phyloP scores from a whole-genome alignment of 306 rosid species.

The Fragaria ananassa region DNA sequence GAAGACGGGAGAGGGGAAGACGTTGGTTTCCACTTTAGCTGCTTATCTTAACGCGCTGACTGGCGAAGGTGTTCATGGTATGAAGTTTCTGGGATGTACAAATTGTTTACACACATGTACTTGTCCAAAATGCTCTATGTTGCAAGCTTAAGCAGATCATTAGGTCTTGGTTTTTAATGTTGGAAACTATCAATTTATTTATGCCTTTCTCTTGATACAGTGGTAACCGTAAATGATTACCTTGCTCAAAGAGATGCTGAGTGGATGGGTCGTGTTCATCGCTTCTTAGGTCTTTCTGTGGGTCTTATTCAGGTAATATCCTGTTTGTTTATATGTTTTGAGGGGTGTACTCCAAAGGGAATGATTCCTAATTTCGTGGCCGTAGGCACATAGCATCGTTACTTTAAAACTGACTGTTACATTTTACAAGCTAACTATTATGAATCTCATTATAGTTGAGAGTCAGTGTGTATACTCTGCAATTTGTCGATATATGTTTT shows the following conservation, averaged over 20 bases:
- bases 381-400: constrained; percentile 4
- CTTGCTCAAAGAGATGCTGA: constrained; percentile 99
- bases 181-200: constrained; percentile 15
- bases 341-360: constrained; percentile 14
- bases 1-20: constrained; percentile 98
- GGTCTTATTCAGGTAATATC: constrained; percentile 85
- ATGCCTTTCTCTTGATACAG: constrained; percentile 36
- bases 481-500: not conserved
- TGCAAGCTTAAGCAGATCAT: not conserved
- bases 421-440: not conserved
- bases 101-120: not conserved
- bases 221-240: constrained; percentile 94
- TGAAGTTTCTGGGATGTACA: not conserved
- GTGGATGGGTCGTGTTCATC: constrained; percentile 99
- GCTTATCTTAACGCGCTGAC: constrained; percentile 93
- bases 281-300: constrained; percentile 90
- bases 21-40: constrained; percentile 85
- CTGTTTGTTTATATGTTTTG: constrained; percentile 1
- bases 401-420: not conserved
- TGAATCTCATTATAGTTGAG: not conserved
- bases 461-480: not conserved
- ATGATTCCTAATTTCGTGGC: constrained; percentile 8
- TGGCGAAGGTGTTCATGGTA: constrained; percentile 84
- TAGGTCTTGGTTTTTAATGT: not conserved
- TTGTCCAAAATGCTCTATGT: not conserved